Conservation (phyloP, 768 basidiomycete genomes). For the Tulasnella sp. region DNA sequence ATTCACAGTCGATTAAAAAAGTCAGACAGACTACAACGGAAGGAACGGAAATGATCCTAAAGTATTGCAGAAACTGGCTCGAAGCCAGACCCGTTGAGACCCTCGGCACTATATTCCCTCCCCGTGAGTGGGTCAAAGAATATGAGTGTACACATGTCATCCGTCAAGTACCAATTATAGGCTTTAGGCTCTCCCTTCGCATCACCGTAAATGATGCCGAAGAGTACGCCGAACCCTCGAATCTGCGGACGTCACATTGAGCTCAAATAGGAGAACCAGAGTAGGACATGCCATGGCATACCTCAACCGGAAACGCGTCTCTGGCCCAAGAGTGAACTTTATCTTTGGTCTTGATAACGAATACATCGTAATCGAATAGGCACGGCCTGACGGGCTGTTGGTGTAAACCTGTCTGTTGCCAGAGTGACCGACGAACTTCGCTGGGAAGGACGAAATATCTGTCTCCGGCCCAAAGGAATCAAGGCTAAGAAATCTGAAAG, state of each 20-base stretch:
- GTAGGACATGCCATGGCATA: background rate
- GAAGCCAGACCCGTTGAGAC: background rate
- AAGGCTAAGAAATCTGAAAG: too few relatives aligned
- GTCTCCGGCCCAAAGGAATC: too few relatives aligned
- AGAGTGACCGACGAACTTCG: background rate
- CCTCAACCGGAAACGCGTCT: background rate
- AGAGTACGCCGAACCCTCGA: background rate
- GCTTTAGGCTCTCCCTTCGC: background rate
- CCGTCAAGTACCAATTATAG: background rate
- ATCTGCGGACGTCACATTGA: background rate
- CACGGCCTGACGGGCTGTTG: background rate
- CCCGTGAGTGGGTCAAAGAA: background rate
- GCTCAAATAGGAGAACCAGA: too few relatives aligned
- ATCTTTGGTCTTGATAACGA: constrained; percentile 2
- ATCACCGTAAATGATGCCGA: background rate
- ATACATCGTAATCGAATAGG: background rate
- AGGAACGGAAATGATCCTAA: background rate
- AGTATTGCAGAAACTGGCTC: background rate
- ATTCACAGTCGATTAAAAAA: background rate
- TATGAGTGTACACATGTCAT: background rate
- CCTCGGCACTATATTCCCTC: background rate
- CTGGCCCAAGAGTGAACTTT: background rate
- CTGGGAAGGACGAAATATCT: background rate
- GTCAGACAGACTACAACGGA: too few relatives aligned
- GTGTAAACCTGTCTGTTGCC: background rate